Base-by-base conservation (phyloP, 2,329 filamentous ascomycete genomes). In the Lachnellula occidentalis region DNA sequence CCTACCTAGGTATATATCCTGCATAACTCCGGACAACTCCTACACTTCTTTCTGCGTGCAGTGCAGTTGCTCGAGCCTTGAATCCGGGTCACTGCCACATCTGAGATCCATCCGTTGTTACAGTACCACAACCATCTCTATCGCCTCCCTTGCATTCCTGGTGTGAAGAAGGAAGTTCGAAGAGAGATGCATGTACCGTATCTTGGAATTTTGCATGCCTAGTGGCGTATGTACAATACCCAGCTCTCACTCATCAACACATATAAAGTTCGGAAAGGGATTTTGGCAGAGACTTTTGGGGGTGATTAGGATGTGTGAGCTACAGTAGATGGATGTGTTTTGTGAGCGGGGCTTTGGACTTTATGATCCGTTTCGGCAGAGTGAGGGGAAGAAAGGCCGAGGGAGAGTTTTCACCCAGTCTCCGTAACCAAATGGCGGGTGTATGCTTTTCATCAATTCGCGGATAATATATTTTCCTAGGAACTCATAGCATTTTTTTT, bases 321-420 rank as follows among this genome's bases (percentile, higher is more conserved):
- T 15, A 42, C n/a, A n/a, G n/a, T n/a, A n/a, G n/a, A n/a, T 24
- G 7, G 42, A 15, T 54, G 31, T 34, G 52, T 3, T 59, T 14
- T 56, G 54, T 34, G 51, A 59, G 34, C 48, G 54, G 4, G 57
- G 50, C 1, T 51, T 59, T 24, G 39, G 42, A 3, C 49, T 57
- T n/a, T 59, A 52, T 17, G 55, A 57, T n/a, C 37, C 37, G 5
- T 56, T 57, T 39, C 19, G 54, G 2, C 39, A 47, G 34, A 54
- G 19, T 31, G 41, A 43, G 11, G 59, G 61, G 36, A 51, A 74
- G 59, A 46, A 70, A 34, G 4, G 17, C 17, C 17, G 34, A 11
- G 42, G 47, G 5, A 37, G 36, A 17, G 36, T 37, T 17, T 37
- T 17, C 12, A 37, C 36, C 36, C 36, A 37, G 7, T 17, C n/a